Evolutionary conservation across 768 basidiomycete species (phyloP).

Genomic region (Russula griseocarnosa): DNA sequence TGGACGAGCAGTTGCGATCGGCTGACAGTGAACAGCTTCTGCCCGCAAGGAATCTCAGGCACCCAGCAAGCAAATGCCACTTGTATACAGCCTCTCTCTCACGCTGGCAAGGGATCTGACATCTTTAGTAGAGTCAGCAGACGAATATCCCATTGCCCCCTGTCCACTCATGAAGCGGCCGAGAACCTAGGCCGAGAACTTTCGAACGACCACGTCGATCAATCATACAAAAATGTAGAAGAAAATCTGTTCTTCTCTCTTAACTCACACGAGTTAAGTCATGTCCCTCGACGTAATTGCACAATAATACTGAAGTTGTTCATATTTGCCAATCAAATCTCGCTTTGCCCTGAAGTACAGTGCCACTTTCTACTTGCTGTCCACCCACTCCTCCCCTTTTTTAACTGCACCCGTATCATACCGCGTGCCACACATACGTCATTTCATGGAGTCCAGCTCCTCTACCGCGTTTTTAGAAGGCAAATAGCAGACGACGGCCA

Average conservation of each 20-base stretch:
- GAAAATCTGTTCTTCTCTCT: not conserved
- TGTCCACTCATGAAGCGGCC: not conserved
- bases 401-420: not conserved
- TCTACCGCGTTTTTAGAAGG: not conserved
- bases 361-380: not conserved
- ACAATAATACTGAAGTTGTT: not conserved
- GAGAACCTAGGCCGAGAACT: constrained; percentile 5
- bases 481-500: not conserved
- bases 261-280: not conserved
- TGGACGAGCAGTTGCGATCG: not conserved
- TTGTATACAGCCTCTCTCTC: not conserved
- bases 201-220: not conserved
- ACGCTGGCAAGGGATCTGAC: not conserved
- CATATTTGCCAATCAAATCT: not conserved
- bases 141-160: too few species aligned
- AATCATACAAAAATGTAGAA: not conserved
- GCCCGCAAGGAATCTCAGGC: not conserved
- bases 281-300: constrained; percentile 11
- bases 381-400: not conserved
- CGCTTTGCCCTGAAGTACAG: not conserved
- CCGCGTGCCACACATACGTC: not conserved
- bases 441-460: not conserved
- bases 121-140: too few species aligned
- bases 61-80: not conserved
- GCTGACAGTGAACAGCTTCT: not conserved